Percentiles rank a stretch among this genome's conserved stretches.
phyloP scores from a whole-genome alignment of 2,329 filamentous ascomycete genomes.

The Metarhizium humberi region DNA sequence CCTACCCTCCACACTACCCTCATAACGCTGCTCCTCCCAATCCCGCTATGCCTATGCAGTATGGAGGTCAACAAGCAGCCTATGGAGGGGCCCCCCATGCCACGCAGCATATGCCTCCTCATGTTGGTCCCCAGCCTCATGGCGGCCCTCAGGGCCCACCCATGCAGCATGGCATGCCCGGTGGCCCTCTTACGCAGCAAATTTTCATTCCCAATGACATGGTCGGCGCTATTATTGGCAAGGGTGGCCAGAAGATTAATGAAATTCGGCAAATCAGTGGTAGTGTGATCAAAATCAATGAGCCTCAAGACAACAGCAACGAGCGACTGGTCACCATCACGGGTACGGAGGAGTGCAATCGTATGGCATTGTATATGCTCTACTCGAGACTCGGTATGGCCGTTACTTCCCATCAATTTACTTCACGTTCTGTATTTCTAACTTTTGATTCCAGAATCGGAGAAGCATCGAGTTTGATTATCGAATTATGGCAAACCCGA shows the following conservation, averaged over 20 bases:
- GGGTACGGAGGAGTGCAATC: conserved; percentile 95
- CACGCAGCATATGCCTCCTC: conserved; percentile 61
- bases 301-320: conserved; percentile 97
- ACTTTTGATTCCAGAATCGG: conserved; percentile 28
- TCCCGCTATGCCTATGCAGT: conserved; percentile 64
- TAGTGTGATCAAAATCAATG: conserved; percentile 99
- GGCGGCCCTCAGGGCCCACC: conserved; percentile 66
- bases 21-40: conserved; percentile 50
- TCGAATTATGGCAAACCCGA: background rate
- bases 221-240: conserved; percentile 98
- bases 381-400: conserved; percentile 86
- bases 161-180: conserved; percentile 54
- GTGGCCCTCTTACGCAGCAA: conserved; percentile 78
- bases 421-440: conserved; percentile 13
- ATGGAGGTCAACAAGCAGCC: conserved; percentile 63
- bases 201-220: conserved; percentile 99
- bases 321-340: conserved; percentile 96
- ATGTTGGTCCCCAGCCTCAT: conserved; percentile 42
- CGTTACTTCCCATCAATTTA: conserved; percentile 16
- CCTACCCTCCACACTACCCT: conserved; percentile 63
- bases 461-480: conserved; percentile 33
- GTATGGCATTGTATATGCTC: conserved; percentile 99
- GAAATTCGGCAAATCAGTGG: conserved; percentile 95
- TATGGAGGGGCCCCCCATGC: conserved; percentile 73
- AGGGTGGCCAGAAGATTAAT: conserved; percentile 98